Conservation (phyloP, 257 asterid genomes). For the Fraxinus americana region DNA sequence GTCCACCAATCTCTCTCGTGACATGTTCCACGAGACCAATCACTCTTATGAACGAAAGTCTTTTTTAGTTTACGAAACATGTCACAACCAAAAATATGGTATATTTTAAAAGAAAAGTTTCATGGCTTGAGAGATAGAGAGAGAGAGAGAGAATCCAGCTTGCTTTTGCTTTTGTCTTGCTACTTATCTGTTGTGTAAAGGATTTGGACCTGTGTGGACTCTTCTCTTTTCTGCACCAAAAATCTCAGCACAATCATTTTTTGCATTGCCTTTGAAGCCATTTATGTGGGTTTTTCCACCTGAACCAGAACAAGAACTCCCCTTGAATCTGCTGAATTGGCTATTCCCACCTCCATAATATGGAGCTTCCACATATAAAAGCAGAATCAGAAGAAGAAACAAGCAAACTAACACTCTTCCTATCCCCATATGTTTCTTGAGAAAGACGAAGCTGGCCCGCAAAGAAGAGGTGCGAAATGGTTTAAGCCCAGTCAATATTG, state of each 20-base stretch:
- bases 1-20: not conserved
- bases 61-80: no score
- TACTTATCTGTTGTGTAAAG: slow-evolving; percentile 91
- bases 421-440: slow-evolving; percentile 44
- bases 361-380: slow-evolving; percentile 42
- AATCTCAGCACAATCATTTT: slow-evolving; percentile 30
- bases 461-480: not conserved
- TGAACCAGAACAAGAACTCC: slow-evolving; percentile 27
- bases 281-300: not conserved
- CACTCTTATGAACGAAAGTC: not conserved
- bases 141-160: slow-evolving; percentile 40
- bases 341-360: slow-evolving; percentile 41
- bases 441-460: not conserved
- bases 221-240: slow-evolving; percentile 73
- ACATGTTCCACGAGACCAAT: not conserved
- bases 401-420: slow-evolving; percentile 37
- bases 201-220: slow-evolving; percentile 90
- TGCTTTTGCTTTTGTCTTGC: not conserved
- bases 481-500: not conserved
- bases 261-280: slow-evolving; percentile 18
- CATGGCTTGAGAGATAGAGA: slow-evolving; percentile 28
- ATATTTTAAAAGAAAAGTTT: not conserved
- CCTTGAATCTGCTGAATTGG: slow-evolving; percentile 35
- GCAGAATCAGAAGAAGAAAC: slow-evolving; percentile 48
- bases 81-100: not conserved